These are phyloP conservation scores for Mycotypha africana DNA, from an alignment of 371 early-diverging fungal genomes.

Conservation along the genomic window DNA sequence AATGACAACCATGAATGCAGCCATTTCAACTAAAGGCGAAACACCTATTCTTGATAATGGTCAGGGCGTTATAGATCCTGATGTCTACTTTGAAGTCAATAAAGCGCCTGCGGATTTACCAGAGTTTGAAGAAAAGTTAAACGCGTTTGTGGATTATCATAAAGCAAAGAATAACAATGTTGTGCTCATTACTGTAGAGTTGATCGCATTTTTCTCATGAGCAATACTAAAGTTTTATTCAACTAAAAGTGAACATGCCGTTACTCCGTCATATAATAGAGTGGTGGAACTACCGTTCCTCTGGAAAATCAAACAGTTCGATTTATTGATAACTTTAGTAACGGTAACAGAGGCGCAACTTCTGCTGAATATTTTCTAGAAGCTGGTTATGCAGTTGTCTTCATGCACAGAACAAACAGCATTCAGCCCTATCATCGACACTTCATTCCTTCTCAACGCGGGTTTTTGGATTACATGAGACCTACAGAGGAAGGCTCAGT, in stretches of 20 bases:
- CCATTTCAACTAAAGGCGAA: too few relatives aligned
- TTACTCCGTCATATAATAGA: too few relatives aligned
- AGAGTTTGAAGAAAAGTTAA: conserved; percentile 55
- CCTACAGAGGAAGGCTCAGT: conserved; percentile 52
- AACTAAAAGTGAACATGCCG: too few relatives aligned
- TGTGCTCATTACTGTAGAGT: conserved; percentile 81
- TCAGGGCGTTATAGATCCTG: conserved; percentile 59
- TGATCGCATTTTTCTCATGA: too few relatives aligned
- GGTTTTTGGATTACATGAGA: conserved; percentile 76
- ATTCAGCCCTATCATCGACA: conserved; percentile 92
- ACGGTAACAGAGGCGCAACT: conserved; percentile 93
- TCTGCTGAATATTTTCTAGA: conserved; percentile 95
- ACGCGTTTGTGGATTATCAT: conserved; percentile 70
- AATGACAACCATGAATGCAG: too few relatives aligned
- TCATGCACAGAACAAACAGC: conserved; percentile 90
- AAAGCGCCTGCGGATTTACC: conserved; percentile 68
- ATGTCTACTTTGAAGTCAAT: conserved; percentile 80
- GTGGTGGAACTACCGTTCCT: conserved; percentile 97
- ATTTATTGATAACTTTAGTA: conserved; percentile 98
- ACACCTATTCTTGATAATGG: conserved; percentile 45
- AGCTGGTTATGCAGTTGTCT: conserved; percentile 91
- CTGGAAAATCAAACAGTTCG: conserved; percentile 95
- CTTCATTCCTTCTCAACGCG: conserved; percentile 73
- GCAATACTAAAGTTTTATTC: too few relatives aligned
- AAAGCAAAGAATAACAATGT: conserved; percentile 51